A percentile compares a stretch with the other conserved stretches of the same genome.
Evolutionary conservation across 1,284 basidiomycete genomes (phyloP).

Genomic region (Puccinia triticina): DNA sequence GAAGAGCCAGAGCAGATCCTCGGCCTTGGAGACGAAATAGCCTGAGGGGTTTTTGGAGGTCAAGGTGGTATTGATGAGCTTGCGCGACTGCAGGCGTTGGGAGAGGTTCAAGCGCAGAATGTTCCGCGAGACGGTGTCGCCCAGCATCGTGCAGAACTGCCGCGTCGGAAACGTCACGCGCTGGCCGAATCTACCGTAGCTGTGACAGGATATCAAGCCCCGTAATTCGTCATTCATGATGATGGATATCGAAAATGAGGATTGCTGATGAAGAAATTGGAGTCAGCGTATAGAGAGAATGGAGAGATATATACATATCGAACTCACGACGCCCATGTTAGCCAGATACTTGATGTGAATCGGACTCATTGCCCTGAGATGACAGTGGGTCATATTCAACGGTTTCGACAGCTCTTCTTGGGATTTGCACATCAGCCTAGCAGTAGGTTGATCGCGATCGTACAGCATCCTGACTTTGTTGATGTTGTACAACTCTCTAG

Average conservation of each 20-base stretch:
- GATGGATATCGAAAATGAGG: slow-evolving; percentile 67
- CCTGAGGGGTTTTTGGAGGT: slow-evolving; percentile 75
- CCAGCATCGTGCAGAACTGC: slow-evolving; percentile 68
- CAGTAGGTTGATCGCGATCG: slow-evolving; percentile 75
- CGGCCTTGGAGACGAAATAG: slow-evolving; percentile 83
- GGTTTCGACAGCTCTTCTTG: slow-evolving; percentile 72
- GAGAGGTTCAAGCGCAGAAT: slow-evolving; percentile 81
- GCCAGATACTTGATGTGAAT: slow-evolving; percentile 74
- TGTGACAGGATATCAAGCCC: slow-evolving; percentile 83
- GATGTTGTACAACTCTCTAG: slow-evolving; percentile 66
- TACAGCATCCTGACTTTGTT: slow-evolving; percentile 82
- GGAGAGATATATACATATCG: too few relatives aligned
- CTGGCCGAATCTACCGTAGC: slow-evolving; percentile 71
- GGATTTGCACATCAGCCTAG: slow-evolving; percentile 72
- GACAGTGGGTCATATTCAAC: slow-evolving; percentile 84
- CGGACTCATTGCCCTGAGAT: slow-evolving; percentile 83
- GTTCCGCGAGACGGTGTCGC: slow-evolving; percentile 80
- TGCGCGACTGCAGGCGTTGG: slow-evolving; percentile 74
- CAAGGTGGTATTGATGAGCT: slow-evolving; percentile 78
- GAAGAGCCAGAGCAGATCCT: slow-evolving; percentile 78
- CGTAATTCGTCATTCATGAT: slow-evolving; percentile 80
- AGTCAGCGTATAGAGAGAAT: slow-evolving; percentile 65
- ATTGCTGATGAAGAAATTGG: slow-evolving; percentile 67
- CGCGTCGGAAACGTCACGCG: slow-evolving; percentile 58
- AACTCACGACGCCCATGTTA: slow-evolving; percentile 64